Conservation (phyloP, 371 early-diverging fungal genomes). For the Amoeboaphelidium occidentale region DNA sequence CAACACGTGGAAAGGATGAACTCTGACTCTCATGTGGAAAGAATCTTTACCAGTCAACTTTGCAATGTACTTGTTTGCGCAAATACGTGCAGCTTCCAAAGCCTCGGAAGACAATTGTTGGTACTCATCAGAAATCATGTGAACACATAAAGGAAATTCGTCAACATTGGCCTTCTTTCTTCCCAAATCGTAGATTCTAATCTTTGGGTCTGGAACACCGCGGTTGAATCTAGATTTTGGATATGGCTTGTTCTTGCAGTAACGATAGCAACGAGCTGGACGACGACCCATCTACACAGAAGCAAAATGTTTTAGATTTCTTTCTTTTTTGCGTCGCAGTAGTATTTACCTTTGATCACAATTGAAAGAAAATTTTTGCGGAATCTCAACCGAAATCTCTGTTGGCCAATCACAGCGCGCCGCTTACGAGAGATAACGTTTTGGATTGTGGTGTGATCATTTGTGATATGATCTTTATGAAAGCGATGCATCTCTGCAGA, state of each 20-base stretch:
- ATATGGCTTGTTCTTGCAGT: constrained; percentile 99
- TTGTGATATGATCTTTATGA: no score
- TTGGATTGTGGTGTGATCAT: no score
- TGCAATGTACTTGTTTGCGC: constrained; percentile 98
- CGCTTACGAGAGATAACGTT: no score
- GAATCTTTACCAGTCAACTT: constrained; percentile 97
- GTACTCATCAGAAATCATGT: constrained; percentile 94
- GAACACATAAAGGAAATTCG: constrained; percentile 92
- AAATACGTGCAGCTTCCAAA: constrained; percentile 98
- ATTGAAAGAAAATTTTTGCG: no score
- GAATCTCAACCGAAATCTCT: background rate
- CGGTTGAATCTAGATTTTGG: constrained; percentile 99
- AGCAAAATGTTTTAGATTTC: no score
- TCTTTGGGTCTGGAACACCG: constrained; percentile 99
- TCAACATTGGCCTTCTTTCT: constrained; percentile 96
- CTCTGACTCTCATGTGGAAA: constrained; percentile 98
- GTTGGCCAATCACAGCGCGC: background rate
- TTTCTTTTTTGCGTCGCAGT: no score
- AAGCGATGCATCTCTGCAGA: no score
- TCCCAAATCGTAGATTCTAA: constrained; percentile 96
- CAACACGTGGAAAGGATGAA: constrained; percentile 98
- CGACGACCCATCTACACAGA: constrained; percentile 89
- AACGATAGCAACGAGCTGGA: constrained; percentile 97
- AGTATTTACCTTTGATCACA: no score
- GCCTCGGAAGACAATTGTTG: constrained; percentile 99